phyloP scores from a whole-genome alignment of 208 protist genomes.

The Tritrichomonas musculus region DNA sequence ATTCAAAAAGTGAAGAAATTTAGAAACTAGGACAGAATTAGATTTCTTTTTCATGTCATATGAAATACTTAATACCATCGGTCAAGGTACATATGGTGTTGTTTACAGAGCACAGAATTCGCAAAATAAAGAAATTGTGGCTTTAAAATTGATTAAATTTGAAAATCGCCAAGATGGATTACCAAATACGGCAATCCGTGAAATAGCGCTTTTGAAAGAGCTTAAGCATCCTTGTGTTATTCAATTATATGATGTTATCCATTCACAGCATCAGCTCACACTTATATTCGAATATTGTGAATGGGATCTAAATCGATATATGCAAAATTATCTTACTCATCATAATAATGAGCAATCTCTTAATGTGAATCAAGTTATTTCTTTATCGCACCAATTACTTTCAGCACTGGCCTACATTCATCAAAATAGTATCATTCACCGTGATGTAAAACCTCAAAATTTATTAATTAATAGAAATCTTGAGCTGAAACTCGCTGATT shows the following conservation, averaged over 20 bases:
- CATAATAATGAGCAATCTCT: background rate
- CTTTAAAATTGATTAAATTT: conserved; percentile 90
- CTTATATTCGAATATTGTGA: conserved; percentile 35
- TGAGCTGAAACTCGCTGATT: conserved; percentile 72
- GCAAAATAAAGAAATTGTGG: conserved; percentile 67
- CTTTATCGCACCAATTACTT: conserved; percentile 62
- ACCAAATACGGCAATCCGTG: conserved; percentile 84
- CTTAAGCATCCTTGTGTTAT: conserved; percentile 89
- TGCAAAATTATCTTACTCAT: conserved; percentile 50
- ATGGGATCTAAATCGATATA: background rate
- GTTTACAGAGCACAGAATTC: conserved; percentile 85
- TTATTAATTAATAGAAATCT: conserved; percentile 66
- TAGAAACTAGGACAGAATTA: no score
- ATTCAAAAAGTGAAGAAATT: no score
- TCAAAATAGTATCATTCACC: conserved; percentile 65
- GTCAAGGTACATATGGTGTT: conserved; percentile 88
- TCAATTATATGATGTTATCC: conserved; percentile 41
- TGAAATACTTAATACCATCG: conserved; percentile 79
- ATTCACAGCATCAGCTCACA: conserved; percentile 5
- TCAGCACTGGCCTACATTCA: conserved; percentile 71
- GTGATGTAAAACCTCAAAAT: conserved; percentile 77
- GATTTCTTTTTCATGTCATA: background rate
- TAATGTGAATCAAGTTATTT: background rate
- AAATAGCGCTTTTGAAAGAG: conserved; percentile 93
- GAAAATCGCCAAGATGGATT: conserved; percentile 92